These are phyloP conservation scores for Cladosporium sp. DNA, from an alignment of 2,329 filamentous ascomycete species.

Conservation along the genomic window DNA sequence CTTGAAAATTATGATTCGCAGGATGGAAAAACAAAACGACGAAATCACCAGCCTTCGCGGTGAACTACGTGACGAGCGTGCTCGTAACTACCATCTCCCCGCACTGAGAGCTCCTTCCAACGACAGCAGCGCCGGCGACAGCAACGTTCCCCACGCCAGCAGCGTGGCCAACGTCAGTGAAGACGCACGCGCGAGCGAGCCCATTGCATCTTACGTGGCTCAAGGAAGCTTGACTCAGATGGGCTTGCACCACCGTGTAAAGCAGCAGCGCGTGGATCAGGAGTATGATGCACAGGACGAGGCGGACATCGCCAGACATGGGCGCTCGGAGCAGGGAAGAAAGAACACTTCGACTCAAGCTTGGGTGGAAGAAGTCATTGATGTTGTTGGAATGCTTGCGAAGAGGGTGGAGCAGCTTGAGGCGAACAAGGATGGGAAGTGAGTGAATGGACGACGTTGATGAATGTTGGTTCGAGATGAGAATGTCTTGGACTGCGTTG, in stretches of 20 bases:
- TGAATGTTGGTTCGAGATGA: too few relatives aligned
- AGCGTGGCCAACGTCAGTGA: neutral
- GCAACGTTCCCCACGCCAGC: neutral
- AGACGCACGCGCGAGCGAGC: neutral
- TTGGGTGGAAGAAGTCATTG: too few relatives aligned
- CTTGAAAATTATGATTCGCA: too few relatives aligned
- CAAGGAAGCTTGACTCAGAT: neutral
- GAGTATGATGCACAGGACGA: neutral
- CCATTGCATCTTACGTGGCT: neutral
- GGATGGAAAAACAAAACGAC: too few relatives aligned
- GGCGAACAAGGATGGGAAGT: neutral
- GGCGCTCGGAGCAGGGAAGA: neutral
- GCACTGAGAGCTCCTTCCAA: too few relatives aligned
- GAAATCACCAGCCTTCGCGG: too few relatives aligned
- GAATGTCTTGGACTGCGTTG: too few relatives aligned
- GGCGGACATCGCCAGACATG: neutral
- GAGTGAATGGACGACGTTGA: too few relatives aligned
- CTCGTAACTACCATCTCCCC: too few relatives aligned
- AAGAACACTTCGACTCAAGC: too few relatives aligned
- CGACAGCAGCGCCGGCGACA: neutral
- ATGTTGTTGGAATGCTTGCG: slow-evolving; percentile 14
- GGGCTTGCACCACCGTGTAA: neutral
- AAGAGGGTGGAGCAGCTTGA: slow-evolving; percentile 15
- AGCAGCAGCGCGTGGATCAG: neutral
- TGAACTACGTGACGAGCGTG: too few relatives aligned